phyloP scores from a whole-genome alignment of 805 yeast species.

The Saturnispora silvae region DNA sequence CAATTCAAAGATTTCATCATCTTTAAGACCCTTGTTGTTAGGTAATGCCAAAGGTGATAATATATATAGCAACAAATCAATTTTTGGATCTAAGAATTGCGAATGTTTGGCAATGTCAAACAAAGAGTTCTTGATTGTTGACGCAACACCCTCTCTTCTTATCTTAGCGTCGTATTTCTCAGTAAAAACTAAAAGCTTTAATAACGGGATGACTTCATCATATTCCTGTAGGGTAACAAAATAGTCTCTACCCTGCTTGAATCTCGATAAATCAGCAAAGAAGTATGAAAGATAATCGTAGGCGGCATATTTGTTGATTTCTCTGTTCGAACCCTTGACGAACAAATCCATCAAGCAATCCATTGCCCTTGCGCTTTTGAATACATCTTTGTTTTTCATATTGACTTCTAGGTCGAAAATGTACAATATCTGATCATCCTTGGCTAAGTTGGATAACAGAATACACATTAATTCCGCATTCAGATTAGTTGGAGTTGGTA shows the following conservation, averaged over 20 bases:
- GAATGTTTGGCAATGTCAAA: conserved; percentile 69
- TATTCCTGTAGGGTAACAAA: conserved; percentile 63
- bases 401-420: conserved; percentile 33
- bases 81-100: conserved; percentile 45
- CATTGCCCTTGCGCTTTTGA: conserved; percentile 48
- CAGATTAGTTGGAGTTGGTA: conserved; percentile 45
- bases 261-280: conserved; percentile 84
- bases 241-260: conserved; percentile 61
- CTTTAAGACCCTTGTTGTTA: conserved; percentile 42
- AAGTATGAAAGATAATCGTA: conserved; percentile 79
- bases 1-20: conserved; percentile 75
- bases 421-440: conserved; percentile 51
- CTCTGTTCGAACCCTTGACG: conserved; percentile 70
- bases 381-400: conserved; percentile 32
- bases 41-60: conserved; percentile 75
- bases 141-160: conserved; percentile 87
- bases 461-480: conserved; percentile 79
- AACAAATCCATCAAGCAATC: conserved; percentile 84
- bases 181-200: conserved; percentile 75
- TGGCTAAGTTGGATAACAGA: conserved; percentile 75
- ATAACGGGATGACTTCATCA: conserved; percentile 67
- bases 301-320: conserved; percentile 59
- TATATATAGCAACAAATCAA: conserved; percentile 73
- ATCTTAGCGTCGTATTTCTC: conserved; percentile 66
- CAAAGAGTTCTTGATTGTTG: conserved; percentile 80